These are phyloP conservation scores for Daldinia eschscholtzii DNA, from an alignment of 2,329 filamentous ascomycete genomes.

Conservation along the genomic window DNA sequence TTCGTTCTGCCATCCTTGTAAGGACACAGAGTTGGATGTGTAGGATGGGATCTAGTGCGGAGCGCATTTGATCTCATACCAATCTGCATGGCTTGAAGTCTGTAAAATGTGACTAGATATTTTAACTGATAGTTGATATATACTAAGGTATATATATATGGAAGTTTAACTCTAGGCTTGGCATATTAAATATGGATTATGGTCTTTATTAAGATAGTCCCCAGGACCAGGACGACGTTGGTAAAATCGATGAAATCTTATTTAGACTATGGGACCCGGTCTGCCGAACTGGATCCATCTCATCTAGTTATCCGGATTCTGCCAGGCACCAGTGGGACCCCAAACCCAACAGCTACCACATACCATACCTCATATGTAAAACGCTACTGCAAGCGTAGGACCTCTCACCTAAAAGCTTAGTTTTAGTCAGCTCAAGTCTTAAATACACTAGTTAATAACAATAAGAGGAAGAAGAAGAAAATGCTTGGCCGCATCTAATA, in stretches of 20 bases:
- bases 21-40: conserved; percentile 7
- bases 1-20: conserved; percentile 17
- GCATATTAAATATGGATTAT: conserved; percentile 2
- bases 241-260: conserved; percentile 22
- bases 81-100: conserved; percentile 13
- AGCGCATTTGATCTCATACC: conserved; percentile 15
- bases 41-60: conserved; percentile 7
- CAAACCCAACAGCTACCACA: not conserved
- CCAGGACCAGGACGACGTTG: conserved; percentile 11
- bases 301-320: conserved; percentile 24
- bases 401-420: not conserved
- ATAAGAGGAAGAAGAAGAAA: not conserved
- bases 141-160: too few relatives aligned
- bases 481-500: conserved; percentile 13
- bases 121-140: not conserved
- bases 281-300: conserved; percentile 28
- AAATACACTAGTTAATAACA: not conserved
- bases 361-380: not conserved
- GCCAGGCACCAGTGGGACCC: conserved; percentile 33
- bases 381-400: conserved; percentile 2
- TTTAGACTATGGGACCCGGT: conserved; percentile 14
- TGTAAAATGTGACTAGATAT: conserved; percentile 19
- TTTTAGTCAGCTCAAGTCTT: conserved; percentile 12
- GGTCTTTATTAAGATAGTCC: not conserved
- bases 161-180: not conserved